Evolutionary conservation across 768 basidiomycete genomes (phyloP).

Genomic region (Pholiota molesta): DNA sequence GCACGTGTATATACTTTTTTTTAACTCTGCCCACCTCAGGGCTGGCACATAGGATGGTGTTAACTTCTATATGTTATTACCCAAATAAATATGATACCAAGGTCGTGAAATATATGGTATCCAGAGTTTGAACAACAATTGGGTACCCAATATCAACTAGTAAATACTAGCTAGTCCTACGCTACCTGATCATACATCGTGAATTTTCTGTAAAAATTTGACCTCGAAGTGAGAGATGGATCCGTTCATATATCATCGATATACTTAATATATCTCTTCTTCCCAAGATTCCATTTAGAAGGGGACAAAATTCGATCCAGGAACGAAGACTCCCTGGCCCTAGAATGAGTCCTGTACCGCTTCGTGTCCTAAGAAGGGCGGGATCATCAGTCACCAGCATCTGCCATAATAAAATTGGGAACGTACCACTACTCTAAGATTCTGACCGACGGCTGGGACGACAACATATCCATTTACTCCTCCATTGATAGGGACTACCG

Average conservation of each 20-base stretch:
- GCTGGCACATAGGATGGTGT: too few relatives aligned
- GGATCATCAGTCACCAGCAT: too few relatives aligned
- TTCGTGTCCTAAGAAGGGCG: background rate
- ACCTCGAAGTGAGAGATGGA: too few relatives aligned
- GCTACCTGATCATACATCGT: too few relatives aligned
- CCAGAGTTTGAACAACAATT: too few relatives aligned
- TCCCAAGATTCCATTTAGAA: conserved; percentile 3
- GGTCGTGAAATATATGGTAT: too few relatives aligned
- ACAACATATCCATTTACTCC: conserved; percentile 23
- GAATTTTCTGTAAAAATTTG: too few relatives aligned
- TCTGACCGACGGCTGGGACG: conserved; percentile 24
- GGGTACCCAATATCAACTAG: too few relatives aligned
- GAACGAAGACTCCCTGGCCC: background rate
- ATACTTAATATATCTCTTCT: conserved; percentile 1
- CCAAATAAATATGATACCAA: too few relatives aligned
- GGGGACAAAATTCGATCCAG: background rate
- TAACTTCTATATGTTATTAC: too few relatives aligned
- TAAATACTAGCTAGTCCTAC: too few relatives aligned
- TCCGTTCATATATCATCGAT: too few relatives aligned
- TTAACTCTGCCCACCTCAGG: background rate
- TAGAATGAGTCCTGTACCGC: background rate
- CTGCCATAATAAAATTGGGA: background rate
- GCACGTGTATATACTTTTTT: background rate
- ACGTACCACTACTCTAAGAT: conserved; percentile 19
- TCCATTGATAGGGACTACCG: conserved; percentile 20